These are phyloP conservation scores for Phlyctochytrium bullatum DNA, from an alignment of 192 early-diverging fungal genomes.

Conservation along the genomic window DNA sequence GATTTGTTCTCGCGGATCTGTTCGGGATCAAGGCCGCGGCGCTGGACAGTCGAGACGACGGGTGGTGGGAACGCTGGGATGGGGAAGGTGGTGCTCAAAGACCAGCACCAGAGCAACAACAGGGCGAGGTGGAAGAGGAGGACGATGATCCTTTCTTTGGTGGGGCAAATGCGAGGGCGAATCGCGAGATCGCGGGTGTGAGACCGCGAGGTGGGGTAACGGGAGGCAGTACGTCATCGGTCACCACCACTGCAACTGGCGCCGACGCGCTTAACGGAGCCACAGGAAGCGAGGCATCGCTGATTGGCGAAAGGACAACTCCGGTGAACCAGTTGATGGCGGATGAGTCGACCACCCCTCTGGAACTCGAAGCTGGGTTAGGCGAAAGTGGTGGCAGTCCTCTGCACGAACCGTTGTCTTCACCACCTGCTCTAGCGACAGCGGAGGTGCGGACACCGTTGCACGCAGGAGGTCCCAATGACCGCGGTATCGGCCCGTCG, in stretches of 20 bases:
- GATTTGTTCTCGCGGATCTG: constrained; percentile 21
- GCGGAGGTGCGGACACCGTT: not conserved
- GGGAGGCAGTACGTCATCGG: not conserved
- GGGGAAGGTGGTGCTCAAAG: constrained; percentile 4
- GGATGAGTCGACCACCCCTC: not conserved
- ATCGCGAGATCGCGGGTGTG: no score
- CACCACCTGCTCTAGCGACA: not conserved
- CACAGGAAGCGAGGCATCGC: no score
- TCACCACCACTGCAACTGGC: not conserved
- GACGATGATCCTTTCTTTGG: not conserved
- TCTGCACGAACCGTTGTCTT: no score
- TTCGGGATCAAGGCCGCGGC: constrained; percentile 16
- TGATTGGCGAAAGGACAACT: no score
- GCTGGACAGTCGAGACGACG: constrained; percentile 1
- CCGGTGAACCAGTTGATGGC: not conserved
- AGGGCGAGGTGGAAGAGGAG: constrained; percentile 2
- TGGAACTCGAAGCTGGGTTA: not conserved
- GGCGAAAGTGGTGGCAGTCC: no score
- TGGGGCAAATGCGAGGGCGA: no score
- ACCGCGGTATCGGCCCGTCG: no score
- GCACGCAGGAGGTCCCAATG: not conserved
- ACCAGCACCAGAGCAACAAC: not conserved
- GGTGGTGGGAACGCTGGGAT: not conserved
- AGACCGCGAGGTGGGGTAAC: not conserved
- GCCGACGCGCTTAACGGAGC: not conserved